Percentiles rank a stretch among this genome's conserved stretches.
Conservation (phyloP, 2,329 filamentous ascomycete genomes). For the Talaromyces sp. region DNA sequence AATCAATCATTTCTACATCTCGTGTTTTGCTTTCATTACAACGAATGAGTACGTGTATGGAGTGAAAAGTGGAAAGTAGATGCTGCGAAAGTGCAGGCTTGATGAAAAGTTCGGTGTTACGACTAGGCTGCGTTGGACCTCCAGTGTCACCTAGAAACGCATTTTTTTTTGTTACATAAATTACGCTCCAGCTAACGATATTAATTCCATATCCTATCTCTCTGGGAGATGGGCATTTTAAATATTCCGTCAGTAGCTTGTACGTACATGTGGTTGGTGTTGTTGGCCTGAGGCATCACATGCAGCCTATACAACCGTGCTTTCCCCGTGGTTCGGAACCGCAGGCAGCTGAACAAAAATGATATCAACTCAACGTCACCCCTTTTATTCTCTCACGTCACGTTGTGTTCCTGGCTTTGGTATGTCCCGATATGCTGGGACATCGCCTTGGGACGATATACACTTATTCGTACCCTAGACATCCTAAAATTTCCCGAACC, state of each 20-base stretch:
- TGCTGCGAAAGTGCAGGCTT: not conserved
- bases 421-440: not conserved
- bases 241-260: not conserved
- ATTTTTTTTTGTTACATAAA: slow-evolving; percentile 1
- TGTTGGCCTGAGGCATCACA: too few species aligned
- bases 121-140: not conserved
- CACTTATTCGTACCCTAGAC: not conserved
- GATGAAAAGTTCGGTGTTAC: not conserved
- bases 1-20: not conserved
- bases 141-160: not conserved
- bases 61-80: not conserved
- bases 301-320: not conserved
- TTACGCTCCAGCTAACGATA: not conserved
- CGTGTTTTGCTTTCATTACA: not conserved
- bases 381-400: not conserved
- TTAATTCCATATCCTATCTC: not conserved
- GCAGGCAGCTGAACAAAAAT: not conserved
- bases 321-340: not conserved
- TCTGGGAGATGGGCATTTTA: not conserved
- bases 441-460: not conserved
- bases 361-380: slow-evolving; percentile 3
- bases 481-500: not conserved
- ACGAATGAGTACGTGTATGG: not conserved
- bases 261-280: not conserved
- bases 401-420: not conserved